phyloP scores from a whole-genome alignment of 1,139 yeast genomes.

The Saccharomyces pastorianus region DNA sequence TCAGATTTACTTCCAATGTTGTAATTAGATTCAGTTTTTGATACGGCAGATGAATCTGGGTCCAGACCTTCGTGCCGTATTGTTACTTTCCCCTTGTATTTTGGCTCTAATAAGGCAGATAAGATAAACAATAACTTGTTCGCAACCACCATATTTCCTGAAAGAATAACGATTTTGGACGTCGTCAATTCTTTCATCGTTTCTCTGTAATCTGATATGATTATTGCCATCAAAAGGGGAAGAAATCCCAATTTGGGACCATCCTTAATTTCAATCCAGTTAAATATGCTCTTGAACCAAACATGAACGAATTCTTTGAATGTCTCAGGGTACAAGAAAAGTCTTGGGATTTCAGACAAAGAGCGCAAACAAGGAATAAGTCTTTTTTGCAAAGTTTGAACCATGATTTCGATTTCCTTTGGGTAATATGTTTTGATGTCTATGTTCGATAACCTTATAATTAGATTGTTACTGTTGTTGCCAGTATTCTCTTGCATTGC shows the following conservation, averaged over 20 bases:
- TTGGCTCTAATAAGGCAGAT: slow-evolving; percentile 37
- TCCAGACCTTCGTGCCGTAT: slow-evolving; percentile 1
- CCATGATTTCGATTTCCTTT: slow-evolving; percentile 19
- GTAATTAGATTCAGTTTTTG: background rate
- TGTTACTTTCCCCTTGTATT: slow-evolving; percentile 14
- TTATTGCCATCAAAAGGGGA: slow-evolving; percentile 39
- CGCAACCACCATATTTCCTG: slow-evolving; percentile 55
- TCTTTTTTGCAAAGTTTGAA: slow-evolving; percentile 22
- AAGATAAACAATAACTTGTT: slow-evolving; percentile 49
- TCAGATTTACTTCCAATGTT: background rate
- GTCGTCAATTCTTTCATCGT: slow-evolving; percentile 20
- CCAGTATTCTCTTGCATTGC: slow-evolving; percentile 1
- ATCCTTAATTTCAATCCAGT: slow-evolving; percentile 58
- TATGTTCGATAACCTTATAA: slow-evolving; percentile 11
- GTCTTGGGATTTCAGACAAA: slow-evolving; percentile 30
- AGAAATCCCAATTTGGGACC: slow-evolving; percentile 38
- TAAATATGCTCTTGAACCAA: slow-evolving; percentile 51
- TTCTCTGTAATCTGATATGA: slow-evolving; percentile 36
- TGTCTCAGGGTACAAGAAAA: slow-evolving; percentile 30
- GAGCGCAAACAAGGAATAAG: slow-evolving; percentile 29
- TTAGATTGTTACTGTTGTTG: background rate
- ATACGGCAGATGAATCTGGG: background rate
- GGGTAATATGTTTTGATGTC: slow-evolving; percentile 14
- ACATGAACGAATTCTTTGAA: slow-evolving; percentile 30
- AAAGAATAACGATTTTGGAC: slow-evolving; percentile 48